Conservation (phyloP, 306 rosid species). For the Quercus suber region DNA sequence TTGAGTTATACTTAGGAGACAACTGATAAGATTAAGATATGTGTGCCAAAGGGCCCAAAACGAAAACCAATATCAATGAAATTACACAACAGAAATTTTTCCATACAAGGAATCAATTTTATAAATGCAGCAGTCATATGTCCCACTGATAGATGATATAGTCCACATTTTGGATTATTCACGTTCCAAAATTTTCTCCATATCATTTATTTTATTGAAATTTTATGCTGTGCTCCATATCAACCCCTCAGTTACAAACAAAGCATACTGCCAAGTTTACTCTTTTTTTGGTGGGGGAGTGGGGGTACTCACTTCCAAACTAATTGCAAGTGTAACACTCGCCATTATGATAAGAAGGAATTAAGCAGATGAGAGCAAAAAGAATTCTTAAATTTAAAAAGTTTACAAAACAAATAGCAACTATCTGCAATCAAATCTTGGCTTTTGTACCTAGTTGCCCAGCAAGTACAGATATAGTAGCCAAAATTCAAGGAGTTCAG, state of each 20-base stretch:
- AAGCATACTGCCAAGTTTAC: background rate
- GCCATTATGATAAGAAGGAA: background rate
- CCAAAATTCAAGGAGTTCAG: background rate
- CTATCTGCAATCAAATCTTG: background rate
- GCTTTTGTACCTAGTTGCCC: background rate
- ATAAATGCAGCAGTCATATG: background rate
- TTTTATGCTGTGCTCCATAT: background rate
- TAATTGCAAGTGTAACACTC: background rate
- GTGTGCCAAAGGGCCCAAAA: background rate
- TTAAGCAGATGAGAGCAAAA: background rate
- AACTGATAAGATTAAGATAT: background rate
- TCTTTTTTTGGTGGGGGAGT: background rate
- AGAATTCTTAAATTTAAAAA: background rate
- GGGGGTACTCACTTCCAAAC: background rate
- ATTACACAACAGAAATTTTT: background rate
- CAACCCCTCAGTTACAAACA: background rate
- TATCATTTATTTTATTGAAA: background rate
- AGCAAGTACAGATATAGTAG: background rate
- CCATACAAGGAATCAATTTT: background rate
- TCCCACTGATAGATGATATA: background rate
- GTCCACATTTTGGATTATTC: background rate
- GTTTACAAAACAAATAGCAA: background rate
- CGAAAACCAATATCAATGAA: background rate
- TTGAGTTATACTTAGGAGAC: background rate
- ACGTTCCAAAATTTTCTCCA: background rate